Percentiles rank a stretch among this genome's conserved stretches.
Conservation (phyloP, 192 early-diverging fungal species). For the Lobosporangium transversale region DNA sequence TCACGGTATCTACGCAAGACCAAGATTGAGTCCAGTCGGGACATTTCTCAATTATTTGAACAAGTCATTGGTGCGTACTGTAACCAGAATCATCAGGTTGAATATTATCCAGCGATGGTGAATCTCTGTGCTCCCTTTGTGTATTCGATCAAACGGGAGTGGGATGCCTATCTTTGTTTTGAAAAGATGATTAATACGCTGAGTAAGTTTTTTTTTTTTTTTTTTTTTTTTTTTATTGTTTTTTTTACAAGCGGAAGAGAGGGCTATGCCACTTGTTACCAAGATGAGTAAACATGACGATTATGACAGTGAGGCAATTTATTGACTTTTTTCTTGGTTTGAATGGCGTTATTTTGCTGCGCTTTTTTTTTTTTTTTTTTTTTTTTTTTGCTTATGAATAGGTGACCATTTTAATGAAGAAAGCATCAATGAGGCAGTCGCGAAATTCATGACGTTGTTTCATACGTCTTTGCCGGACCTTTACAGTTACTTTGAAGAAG, state of each 20-base stretch:
- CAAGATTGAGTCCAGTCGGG: conserved; percentile 14
- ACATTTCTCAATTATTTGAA: conserved; percentile 68
- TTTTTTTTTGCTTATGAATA: conserved; percentile 28
- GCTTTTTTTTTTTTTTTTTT: conserved; percentile 1
- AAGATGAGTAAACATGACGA: too few relatives aligned
- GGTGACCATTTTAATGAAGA: conserved; percentile 72
- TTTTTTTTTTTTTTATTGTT: background rate
- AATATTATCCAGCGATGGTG: conserved; percentile 80
- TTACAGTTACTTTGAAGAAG: conserved; percentile 94
- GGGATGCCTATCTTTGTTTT: conserved; percentile 85
- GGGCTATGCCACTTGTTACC: too few relatives aligned
- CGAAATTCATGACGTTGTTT: conserved; percentile 88
- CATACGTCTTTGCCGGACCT: conserved; percentile 84
- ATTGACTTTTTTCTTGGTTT: background rate
- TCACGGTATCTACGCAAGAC: conserved; percentile 64
- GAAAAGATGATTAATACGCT: conserved; percentile 74
- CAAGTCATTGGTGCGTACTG: conserved; percentile 86
- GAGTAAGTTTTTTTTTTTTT: conserved; percentile 52
- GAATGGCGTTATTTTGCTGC: background rate
- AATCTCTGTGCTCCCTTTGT: conserved; percentile 85
- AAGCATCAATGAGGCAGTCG: conserved; percentile 79
- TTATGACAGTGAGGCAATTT: conserved; percentile 67
- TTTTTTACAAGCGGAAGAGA: background rate
- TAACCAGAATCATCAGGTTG: conserved; percentile 75
- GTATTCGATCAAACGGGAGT: conserved; percentile 72